These are phyloP conservation scores for Cryphonectria parasitica DNA, from an alignment of 2,329 filamentous ascomycete genomes.

Conservation along the genomic window DNA sequence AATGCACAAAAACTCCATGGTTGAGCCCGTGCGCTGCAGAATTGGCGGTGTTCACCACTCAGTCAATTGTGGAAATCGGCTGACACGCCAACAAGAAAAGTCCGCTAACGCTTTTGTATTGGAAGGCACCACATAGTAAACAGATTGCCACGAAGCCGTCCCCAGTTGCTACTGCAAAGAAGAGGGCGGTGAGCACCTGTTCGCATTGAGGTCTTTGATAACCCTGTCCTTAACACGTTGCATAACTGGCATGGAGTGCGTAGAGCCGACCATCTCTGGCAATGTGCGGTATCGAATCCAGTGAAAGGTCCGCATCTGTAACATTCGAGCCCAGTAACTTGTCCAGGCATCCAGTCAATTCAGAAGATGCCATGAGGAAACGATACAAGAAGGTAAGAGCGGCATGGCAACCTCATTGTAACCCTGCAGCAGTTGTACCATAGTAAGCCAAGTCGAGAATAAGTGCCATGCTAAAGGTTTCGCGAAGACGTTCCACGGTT, in stretches of 20 bases:
- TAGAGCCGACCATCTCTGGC: not conserved
- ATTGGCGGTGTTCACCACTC: constrained; percentile 15
- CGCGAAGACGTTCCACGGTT: not conserved
- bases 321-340: not conserved
- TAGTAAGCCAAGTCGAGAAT: not conserved
- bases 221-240: constrained; percentile 24
- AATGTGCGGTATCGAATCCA: not conserved
- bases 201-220: constrained; percentile 10
- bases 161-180: constrained; percentile 2
- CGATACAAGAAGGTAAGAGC: not conserved
- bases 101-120: constrained; percentile 4
- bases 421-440: not conserved
- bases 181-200: constrained; percentile 7
- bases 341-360: not conserved
- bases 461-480: not conserved
- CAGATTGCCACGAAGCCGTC: constrained; percentile 13
- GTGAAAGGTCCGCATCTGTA: constrained; percentile 5
- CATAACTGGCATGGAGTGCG: constrained; percentile 3
- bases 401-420: not conserved
- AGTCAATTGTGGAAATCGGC: constrained; percentile 7
- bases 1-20: not conserved
- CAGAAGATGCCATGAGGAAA: not conserved
- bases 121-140: not conserved
- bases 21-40: constrained; percentile 11
- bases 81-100: constrained; percentile 7